These are phyloP conservation scores for Colletotrichum godetiae DNA, from an alignment of 2,329 filamentous ascomycete genomes.

Conservation along the genomic window DNA sequence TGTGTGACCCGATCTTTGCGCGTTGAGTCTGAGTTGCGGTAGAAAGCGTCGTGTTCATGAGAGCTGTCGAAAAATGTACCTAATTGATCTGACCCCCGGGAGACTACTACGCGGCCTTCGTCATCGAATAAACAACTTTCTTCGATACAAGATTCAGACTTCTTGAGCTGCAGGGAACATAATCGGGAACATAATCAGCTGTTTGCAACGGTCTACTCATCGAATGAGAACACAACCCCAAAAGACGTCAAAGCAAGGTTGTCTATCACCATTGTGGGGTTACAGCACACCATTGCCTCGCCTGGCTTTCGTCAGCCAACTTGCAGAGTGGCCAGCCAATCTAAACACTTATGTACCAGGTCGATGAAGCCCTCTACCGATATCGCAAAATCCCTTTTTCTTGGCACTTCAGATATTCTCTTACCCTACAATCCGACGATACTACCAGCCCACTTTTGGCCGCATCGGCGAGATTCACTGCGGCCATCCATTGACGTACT, in stretches of 20 bases:
- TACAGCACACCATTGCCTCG: not conserved
- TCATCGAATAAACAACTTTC: not conserved
- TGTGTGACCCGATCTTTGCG: conserved; percentile 6
- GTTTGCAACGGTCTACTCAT: no score
- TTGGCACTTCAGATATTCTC: no score
- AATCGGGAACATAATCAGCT: no score
- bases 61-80: not conserved
- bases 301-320: not conserved
- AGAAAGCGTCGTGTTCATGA: not conserved
- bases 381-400: not conserved
- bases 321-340: not conserved
- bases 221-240: not conserved
- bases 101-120: not conserved
- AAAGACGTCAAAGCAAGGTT: conserved; percentile 4
- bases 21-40: not conserved
- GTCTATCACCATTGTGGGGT: not conserved
- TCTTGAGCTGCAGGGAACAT: no score
- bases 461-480: not conserved
- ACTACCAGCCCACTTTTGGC: not conserved
- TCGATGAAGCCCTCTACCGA: not conserved
- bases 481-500: not conserved
- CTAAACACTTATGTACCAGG: no score
- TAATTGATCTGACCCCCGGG: not conserved
- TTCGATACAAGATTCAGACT: not conserved
- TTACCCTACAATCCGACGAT: not conserved